These are phyloP conservation scores for Zymoseptoria tritici DNA, from an alignment of 2,329 filamentous ascomycete genomes.

Conservation along the genomic window DNA sequence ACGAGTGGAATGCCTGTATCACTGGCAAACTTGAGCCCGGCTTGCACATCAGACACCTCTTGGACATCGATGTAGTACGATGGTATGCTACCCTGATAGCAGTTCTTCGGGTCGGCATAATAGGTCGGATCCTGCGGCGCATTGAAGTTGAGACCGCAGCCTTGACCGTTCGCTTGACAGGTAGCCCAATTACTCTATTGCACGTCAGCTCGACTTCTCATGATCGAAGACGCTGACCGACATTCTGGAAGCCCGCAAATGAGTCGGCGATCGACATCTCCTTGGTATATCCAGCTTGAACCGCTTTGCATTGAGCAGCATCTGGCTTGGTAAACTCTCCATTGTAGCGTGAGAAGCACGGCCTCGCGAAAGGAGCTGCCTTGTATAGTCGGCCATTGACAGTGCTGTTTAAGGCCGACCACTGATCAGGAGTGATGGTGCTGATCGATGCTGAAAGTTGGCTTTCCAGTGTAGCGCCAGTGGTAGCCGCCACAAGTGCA, in stretches of 20 bases:
- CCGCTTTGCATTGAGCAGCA: slow-evolving; percentile 7
- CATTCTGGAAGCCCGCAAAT: slow-evolving; percentile 13
- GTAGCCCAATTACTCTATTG: slow-evolving; percentile 10
- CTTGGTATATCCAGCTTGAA: slow-evolving; percentile 10
- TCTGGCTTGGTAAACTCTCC: slow-evolving; percentile 3
- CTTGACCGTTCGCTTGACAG: slow-evolving; percentile 11
- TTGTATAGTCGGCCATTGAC: slow-evolving; percentile 9
- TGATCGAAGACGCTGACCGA: not conserved
- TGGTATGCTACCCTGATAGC: slow-evolving; percentile 15
- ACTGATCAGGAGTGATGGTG: slow-evolving; percentile 11
- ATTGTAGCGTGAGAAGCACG: slow-evolving; percentile 13
- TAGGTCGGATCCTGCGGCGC: slow-evolving; percentile 6
- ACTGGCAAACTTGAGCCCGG: slow-evolving; percentile 18
- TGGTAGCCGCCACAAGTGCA: not conserved
- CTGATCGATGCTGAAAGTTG: slow-evolving; percentile 1
- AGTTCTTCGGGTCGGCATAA: slow-evolving; percentile 7
- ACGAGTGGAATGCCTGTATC: slow-evolving; percentile 16
- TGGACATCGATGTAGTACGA: slow-evolving; percentile 21
- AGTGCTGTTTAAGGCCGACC: slow-evolving; percentile 13
- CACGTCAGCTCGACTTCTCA: not conserved
- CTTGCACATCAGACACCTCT: slow-evolving; percentile 15
- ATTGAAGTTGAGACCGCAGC: slow-evolving; percentile 13
- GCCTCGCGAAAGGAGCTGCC: slow-evolving; percentile 11
- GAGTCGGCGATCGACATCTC: slow-evolving; percentile 9
- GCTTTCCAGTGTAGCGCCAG: not conserved